Evolutionary conservation across 257 asterid species (phyloP), one percentile per base, ranked within the genome.

Genomic region (Solanum peruvianum): DNA sequence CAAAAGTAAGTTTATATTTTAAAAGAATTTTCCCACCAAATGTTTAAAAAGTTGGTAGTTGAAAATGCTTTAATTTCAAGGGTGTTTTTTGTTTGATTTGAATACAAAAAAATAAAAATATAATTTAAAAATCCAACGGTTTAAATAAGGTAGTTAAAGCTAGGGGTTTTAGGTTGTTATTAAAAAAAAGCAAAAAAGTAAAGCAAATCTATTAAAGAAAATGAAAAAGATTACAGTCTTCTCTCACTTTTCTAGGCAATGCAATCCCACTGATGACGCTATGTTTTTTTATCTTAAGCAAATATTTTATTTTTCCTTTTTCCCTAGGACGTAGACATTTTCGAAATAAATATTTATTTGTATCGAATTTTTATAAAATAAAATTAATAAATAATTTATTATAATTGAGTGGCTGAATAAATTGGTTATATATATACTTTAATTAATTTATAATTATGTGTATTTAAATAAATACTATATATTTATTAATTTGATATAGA

Each of bases 231-330:
- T 41, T 31, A n/a, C 82, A 16, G 27, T 11, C 85, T 29, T 47
- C 83, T 27, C 39, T 11, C 11, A 15, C 82, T 82, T 89, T 92
- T 89, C 81, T 18, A 78, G 70, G 41, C 92, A 90, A 91, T 81
- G 47, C 20, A 42, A 76, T 84, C 85, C 94, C 98, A 78, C 88
- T 83, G 88, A 93, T 93, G 86, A 89, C 92, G 94, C 89, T 86
- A 66, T 56, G 10, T 41, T 47, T 13, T 33, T 4, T 76, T 33
- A 20, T 27, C 3, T 7, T 25, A 21, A 7, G 16, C 11, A 16
- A 31, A 16, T 70, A 31, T 33, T 31, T 25, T 15, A 9, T 27
- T 77, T 75, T 75, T 23, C 11, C 4, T 41, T 13, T 76, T 76
- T 76, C 21, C 14, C 14, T 20, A 11, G 20, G 60, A 49, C 0